phyloP scores from a whole-genome alignment of 805 yeast species.

The Limtongozyma cylindracea region DNA sequence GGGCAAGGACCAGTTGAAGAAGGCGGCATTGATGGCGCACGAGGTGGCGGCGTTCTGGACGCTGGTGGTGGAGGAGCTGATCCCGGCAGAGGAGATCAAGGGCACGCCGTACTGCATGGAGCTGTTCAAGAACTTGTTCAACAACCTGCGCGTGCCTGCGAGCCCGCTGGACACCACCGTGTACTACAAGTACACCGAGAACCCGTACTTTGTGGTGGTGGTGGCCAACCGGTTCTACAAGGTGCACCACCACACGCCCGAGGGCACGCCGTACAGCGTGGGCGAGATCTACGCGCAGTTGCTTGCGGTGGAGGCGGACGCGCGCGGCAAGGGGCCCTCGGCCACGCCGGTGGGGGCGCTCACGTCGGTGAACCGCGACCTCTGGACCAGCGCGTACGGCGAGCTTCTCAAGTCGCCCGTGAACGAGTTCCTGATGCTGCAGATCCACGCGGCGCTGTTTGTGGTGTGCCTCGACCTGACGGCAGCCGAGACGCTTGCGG shows the following conservation, averaged over 20 bases:
- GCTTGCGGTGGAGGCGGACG: constrained; percentile 10
- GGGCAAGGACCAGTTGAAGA: constrained; percentile 36
- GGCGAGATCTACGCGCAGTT: constrained; percentile 32
- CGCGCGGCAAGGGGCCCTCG: no score
- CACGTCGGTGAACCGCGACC: constrained; percentile 69
- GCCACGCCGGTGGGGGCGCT: constrained; percentile 50
- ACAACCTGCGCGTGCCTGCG: constrained; percentile 64
- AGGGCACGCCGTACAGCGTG: constrained; percentile 19
- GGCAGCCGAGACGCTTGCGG: constrained; percentile 54
- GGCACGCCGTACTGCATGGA: constrained; percentile 86
- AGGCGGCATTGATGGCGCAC: constrained; percentile 53
- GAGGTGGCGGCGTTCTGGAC: constrained; percentile 46
- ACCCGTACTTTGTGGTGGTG: constrained; percentile 49
- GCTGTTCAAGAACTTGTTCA: constrained; percentile 76
- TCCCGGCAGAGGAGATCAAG: constrained; percentile 62
- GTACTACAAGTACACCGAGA: constrained; percentile 17
- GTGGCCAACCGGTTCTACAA: constrained; percentile 65
- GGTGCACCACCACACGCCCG: constrained; percentile 27
- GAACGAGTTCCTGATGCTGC: constrained; percentile 33
- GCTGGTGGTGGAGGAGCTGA: constrained; percentile 38
- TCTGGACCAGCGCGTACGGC: constrained; percentile 37
- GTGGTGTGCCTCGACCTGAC: constrained; percentile 55
- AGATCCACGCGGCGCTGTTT: constrained; percentile 58
- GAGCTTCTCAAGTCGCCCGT: constrained; percentile 32
- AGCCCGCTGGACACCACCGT: constrained; percentile 36